A percentile compares a stretch with the other conserved stretches of the same genome.
Evolutionary conservation across 805 yeast genomes (phyloP).

Genomic region (Kodamaea kakaduensis): DNA sequence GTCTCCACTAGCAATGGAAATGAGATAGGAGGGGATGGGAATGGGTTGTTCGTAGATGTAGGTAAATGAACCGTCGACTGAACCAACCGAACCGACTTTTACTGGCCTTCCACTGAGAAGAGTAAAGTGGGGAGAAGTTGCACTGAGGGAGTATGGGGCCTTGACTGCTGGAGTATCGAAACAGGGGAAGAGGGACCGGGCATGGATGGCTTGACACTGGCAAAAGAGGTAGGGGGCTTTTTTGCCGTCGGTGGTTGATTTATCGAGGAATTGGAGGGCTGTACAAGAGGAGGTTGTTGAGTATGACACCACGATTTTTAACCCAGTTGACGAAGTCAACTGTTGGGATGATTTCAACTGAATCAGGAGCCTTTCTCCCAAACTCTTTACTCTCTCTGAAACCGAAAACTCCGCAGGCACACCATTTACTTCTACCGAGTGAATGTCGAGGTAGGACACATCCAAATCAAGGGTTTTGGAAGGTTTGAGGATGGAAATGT

Average conservation of each 20-base stretch:
- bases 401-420: slow-evolving; percentile 10
- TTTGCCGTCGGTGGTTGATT: slow-evolving; percentile 23
- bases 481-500: slow-evolving; percentile 11
- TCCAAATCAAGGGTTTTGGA: slow-evolving; percentile 19
- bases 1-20: slow-evolving; percentile 34
- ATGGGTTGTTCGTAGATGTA: slow-evolving; percentile 31
- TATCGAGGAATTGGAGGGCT: slow-evolving; percentile 31
- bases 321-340: background rate
- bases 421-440: slow-evolving; percentile 19
- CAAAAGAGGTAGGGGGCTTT: slow-evolving; percentile 33
- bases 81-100: slow-evolving; percentile 11
- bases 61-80: no score
- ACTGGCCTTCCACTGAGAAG: slow-evolving; percentile 32
- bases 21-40: slow-evolving; percentile 34
- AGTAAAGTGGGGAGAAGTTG: slow-evolving; percentile 22
- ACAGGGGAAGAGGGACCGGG: slow-evolving; percentile 34
- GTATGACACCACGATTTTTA: slow-evolving; percentile 17
- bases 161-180: slow-evolving; percentile 35
- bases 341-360: slow-evolving; percentile 12
- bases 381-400: slow-evolving; percentile 17
- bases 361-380: slow-evolving; percentile 23
- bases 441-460: slow-evolving; percentile 23
- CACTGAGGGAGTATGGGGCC: slow-evolving; percentile 23
- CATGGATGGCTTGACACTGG: slow-evolving; percentile 36
- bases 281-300: slow-evolving; percentile 30